A percentile compares a stretch with the other conserved stretches of the same genome.
Conservation (phyloP, 2,329 filamentous ascomycete species). For the Xylaria sp. region DNA sequence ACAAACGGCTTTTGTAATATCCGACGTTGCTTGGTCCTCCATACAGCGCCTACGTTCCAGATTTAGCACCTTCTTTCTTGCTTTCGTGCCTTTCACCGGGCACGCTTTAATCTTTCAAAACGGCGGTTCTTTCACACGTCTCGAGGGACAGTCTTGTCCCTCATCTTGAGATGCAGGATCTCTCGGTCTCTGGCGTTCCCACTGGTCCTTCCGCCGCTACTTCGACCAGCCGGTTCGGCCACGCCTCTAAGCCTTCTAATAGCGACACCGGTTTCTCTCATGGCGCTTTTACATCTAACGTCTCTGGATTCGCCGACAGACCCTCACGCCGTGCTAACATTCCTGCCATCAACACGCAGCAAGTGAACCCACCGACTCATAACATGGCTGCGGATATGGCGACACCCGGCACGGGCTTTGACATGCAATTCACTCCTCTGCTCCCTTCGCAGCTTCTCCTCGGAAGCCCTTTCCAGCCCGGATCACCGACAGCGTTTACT, state of each 20-base stretch:
- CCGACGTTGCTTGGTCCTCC: constrained; percentile 43
- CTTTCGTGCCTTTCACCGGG: constrained; percentile 54
- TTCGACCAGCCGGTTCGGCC: constrained; percentile 71
- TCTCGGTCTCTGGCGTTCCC: constrained; percentile 71
- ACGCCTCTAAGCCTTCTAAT: constrained; percentile 82
- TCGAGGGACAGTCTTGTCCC: constrained; percentile 87
- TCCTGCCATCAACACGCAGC: constrained; percentile 89
- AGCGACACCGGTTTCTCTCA: constrained; percentile 92
- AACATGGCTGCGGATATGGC: constrained; percentile 77
- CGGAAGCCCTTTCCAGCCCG: constrained; percentile 95
- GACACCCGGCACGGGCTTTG: constrained; percentile 87
- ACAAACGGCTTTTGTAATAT: constrained; percentile 49
- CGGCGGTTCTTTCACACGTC: constrained; percentile 81
- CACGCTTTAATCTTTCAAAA: constrained; percentile 74
- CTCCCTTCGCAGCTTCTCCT: constrained; percentile 94
- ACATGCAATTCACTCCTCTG: constrained; percentile 98
- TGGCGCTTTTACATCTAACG: constrained; percentile 88
- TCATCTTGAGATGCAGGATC: constrained; percentile 91
- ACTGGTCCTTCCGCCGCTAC: constrained; percentile 63
- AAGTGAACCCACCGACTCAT: constrained; percentile 61
- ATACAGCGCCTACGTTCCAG: constrained; percentile 42
- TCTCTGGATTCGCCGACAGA: constrained; percentile 85
- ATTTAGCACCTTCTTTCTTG: constrained; percentile 49
- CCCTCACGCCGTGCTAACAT: constrained; percentile 87
- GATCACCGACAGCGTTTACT: constrained; percentile 87